phyloP scores from a whole-genome alignment of 2,329 filamentous ascomycete species.

The Tolypocladium album region DNA sequence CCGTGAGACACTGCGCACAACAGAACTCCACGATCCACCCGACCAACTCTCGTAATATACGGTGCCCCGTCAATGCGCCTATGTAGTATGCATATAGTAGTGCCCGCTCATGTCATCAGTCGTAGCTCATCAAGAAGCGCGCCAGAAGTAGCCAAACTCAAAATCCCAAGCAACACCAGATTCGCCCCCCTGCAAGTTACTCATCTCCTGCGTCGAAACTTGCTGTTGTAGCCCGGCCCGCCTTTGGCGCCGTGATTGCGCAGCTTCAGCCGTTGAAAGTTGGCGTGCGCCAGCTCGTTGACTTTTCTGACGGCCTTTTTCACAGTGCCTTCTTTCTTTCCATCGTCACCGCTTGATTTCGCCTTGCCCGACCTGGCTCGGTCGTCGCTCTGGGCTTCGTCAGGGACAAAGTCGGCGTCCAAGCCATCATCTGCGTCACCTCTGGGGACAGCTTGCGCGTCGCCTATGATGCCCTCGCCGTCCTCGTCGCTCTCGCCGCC shows the following conservation, averaged over 20 bases:
- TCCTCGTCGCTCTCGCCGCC: slow-evolving; percentile 16
- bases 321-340: slow-evolving; percentile 30
- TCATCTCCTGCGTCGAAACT: slow-evolving; percentile 40
- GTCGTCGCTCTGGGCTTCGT: background rate
- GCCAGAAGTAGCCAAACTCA: background rate
- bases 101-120: background rate
- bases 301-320: slow-evolving; percentile 49
- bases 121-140: background rate
- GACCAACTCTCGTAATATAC: background rate
- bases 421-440: slow-evolving; percentile 7
- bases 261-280: slow-evolving; percentile 57
- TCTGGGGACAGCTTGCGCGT: slow-evolving; percentile 13
- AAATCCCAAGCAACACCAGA: background rate
- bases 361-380: background rate
- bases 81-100: background rate
- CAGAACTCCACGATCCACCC: background rate
- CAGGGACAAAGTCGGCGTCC: background rate
- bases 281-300: slow-evolving; percentile 52
- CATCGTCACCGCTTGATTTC: slow-evolving; percentile 14
- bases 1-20: background rate
- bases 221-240: slow-evolving; percentile 44
- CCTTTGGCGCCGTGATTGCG: slow-evolving; percentile 52
- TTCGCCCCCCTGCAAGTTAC: background rate
- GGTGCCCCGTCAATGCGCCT: background rate
- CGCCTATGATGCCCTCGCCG: slow-evolving; percentile 21